Percentiles rank a stretch among this genome's conserved stretches.
Evolutionary conservation across 371 early-diverging fungal species (phyloP).

Genomic region (Dichotomocladium elegans): DNA sequence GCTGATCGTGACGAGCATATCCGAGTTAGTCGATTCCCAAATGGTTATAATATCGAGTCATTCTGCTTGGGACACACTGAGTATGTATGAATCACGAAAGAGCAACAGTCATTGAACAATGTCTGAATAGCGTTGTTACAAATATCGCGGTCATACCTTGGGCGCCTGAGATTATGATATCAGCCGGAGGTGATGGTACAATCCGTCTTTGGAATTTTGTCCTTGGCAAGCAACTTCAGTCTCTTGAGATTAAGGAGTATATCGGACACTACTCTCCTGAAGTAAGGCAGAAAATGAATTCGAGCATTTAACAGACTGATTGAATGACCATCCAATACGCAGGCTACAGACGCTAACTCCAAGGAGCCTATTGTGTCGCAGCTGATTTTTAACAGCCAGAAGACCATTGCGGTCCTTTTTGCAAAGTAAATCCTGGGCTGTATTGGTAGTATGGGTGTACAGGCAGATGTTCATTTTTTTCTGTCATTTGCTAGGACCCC

Average conservation of each 20-base stretch:
- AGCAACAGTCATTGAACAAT: background rate
- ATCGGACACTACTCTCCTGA: constrained; percentile 42
- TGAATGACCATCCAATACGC: background rate
- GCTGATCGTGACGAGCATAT: constrained; percentile 97
- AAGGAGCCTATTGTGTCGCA: constrained; percentile 32
- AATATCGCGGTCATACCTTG: constrained; percentile 49
- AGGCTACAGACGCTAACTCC: constrained; percentile 40
- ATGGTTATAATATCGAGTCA: constrained; percentile 81
- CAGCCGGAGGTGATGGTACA: constrained; percentile 87
- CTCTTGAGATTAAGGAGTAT: constrained; percentile 35
- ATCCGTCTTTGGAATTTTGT: constrained; percentile 76
- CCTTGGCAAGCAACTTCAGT: constrained; percentile 39
- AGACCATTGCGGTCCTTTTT: constrained; percentile 28
- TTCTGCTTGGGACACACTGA: constrained; percentile 92
- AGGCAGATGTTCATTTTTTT: background rate
- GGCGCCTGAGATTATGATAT: constrained; percentile 53
- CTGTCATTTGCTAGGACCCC: constrained; percentile 14
- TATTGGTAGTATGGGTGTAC: background rate
- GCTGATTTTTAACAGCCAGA: constrained; percentile 15
- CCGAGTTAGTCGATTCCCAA: constrained; percentile 85
- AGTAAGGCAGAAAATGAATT: constrained; percentile 14
- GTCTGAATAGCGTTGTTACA: constrained; percentile 60
- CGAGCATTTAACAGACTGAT: no score
- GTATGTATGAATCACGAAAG: constrained; percentile 34
- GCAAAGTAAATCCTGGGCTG: constrained; percentile 23